These are phyloP conservation scores for Mrakia frigida DNA, from an alignment of 768 basidiomycete species.

Conservation along the genomic window DNA sequence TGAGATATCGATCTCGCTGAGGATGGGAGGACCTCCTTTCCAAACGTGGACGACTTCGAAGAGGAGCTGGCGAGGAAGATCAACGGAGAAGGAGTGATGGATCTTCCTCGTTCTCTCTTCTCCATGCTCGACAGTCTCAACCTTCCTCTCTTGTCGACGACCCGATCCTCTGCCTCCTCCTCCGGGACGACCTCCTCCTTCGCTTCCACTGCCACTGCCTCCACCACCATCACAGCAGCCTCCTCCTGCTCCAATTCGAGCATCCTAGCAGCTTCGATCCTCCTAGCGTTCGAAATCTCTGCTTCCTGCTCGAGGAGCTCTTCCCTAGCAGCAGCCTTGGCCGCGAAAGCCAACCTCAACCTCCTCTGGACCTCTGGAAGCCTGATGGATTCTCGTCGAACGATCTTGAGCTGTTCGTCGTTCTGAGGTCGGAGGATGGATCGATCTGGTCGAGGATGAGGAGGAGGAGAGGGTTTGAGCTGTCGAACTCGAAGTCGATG, in stretches of 20 bases:
- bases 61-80: not conserved
- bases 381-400: constrained; percentile 20
- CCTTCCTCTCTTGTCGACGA: constrained; percentile 1
- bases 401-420: constrained; percentile 20
- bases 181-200: not conserved
- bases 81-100: not conserved
- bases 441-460: not conserved
- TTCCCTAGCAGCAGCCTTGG: not conserved
- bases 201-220: not conserved
- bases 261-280: not conserved
- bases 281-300: not conserved
- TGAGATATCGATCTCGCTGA: not conserved
- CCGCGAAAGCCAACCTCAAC: constrained; percentile 14
- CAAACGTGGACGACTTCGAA: not conserved
- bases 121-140: not conserved
- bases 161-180: not conserved
- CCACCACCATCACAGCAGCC: not conserved
- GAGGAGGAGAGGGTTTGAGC: not conserved
- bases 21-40: not conserved
- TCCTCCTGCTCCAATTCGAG: not conserved
- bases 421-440: not conserved
- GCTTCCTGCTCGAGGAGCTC: not conserved
- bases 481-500: constrained; percentile 9
- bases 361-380: constrained; percentile 24
- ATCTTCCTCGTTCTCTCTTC: constrained; percentile 6